Percentiles rank a stretch among this genome's conserved stretches.
Evolutionary conservation across 345 rosid species (phyloP).

Genomic region (Salix suchowensis): DNA sequence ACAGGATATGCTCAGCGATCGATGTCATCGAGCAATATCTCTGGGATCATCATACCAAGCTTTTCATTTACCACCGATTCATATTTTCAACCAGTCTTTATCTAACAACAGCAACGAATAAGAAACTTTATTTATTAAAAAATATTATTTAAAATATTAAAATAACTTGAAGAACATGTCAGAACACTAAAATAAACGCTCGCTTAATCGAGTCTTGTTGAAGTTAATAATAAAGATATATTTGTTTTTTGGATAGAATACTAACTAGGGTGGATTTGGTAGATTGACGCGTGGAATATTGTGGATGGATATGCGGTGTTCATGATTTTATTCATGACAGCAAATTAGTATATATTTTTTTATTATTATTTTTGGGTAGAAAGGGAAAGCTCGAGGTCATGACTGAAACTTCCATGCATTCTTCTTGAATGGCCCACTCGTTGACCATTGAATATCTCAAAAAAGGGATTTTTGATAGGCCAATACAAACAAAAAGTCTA

Average conservation of each 20-base stretch:
- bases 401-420: slow-evolving; percentile 29
- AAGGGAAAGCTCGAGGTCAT: background rate
- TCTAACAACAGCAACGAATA: background rate
- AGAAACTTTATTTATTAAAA: no score
- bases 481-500: slow-evolving; percentile 15
- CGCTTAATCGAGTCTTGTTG: no score
- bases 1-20: background rate
- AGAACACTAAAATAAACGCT: background rate
- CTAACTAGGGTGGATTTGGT: background rate
- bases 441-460: slow-evolving; percentile 14
- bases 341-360: background rate
- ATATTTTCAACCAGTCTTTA: background rate
- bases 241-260: no score
- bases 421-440: slow-evolving; percentile 20
- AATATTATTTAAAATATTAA: no score
- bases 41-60: slow-evolving; percentile 18
- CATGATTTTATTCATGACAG: background rate
- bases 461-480: background rate
- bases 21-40: background rate
- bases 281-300: slow-evolving; percentile 12
- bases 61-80: background rate
- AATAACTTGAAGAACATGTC: no score
- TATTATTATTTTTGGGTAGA: background rate
- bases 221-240: background rate
- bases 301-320: slow-evolving; percentile 10